Base-by-base conservation (phyloP, 495 filamentous ascomycete genomes). In the Lepidopterella palustris region DNA sequence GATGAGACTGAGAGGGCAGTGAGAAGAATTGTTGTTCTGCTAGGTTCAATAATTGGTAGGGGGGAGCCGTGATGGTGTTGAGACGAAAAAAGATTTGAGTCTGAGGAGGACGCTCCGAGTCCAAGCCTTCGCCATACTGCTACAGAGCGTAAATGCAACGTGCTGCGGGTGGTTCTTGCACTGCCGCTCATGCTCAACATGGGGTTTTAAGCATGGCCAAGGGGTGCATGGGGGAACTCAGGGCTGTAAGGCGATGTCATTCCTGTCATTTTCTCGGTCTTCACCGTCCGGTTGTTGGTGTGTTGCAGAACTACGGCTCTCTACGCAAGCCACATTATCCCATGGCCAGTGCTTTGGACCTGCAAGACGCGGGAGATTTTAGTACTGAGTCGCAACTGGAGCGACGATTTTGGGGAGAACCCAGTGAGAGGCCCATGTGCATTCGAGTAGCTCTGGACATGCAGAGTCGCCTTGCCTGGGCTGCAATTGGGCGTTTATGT, bases 311-410 rank as follows among this genome's bases (percentile, higher is more conserved):
- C n/a, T n/a, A n/a, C n/a, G n/a, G n/a, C n/a, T n/a, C n/a, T 26
- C 24, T 24, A 50, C 47, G 47, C 47, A 50, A 50, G 47, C 47
- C 47, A 50, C 47, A 10, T 25, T 50, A 3, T 42, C n/a, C 35
- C 10, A 18, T 18, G 18, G 35, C 13, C 3, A 3, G 35, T 15
- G 3, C 10, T 42, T 18, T 42, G 18, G 35, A 24, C 18, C 15
- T 5, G 9, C 39, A 24, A 25, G 15, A 27, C 47, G 24, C 47
- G 47, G 47, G 20, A 42, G 0, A 11, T 25, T 50, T 24, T 25
- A 5, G 23, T 24, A 24, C 25, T 50, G 21, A 27, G 15, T 24
- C 5, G 47, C 8, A 6, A 15, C 21, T 27, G 47, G 13, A 15
- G 25, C 21, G 39, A 24, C 20, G 24, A 25, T 15, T n/a, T n/a